Evolutionary conservation across 306 rosid genomes (phyloP), one percentile per base, ranked within the genome.

Genomic region (Prunus persica): DNA sequence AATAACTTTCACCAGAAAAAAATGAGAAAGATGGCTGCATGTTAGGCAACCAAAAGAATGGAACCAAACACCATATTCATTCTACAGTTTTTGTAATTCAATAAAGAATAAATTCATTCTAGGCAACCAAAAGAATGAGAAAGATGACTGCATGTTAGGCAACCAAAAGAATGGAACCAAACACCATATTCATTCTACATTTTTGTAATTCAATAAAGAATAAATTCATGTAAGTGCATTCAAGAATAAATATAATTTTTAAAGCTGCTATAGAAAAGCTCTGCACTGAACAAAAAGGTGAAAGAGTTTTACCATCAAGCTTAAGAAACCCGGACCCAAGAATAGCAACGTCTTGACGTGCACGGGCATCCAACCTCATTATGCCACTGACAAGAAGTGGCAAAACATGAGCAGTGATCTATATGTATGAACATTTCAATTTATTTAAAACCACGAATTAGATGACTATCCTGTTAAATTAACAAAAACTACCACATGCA

Each of bases 301-400:
- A 71, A 66, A 65, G 71, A 74, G 52, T 25, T 84, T 86, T 76
- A 94, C 98, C 97, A 74, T 94, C 95, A 67, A 94, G 97, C 79
- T 92, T 92, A 74, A 92, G 97, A 82, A 94, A 90, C 79, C 84
- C 77, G 10, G 93, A 85, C 84, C 95, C 98, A 72, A 94, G 92
- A 74, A 94, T 84, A 73, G 98, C 93, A 80, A 95, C 85, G 76
- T 84, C 97, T 89, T 89, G 96, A 54, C 96, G 93, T 11, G 85
- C 98, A 72, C 90, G 95, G 32, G 95, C 96, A 85, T 94, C 89
- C 87, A 92, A 76, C 72, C 95, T 90, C 96, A 84, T 87, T 86
- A 94, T 90, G 80, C 98, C 96, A 70, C 98, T 94, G 87, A 63
- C 45, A 69, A 84, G 77, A 66, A 84, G 67, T 67, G 58, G 68